These are phyloP conservation scores for Aspergillus sclerotioniger DNA, from an alignment of 495 filamentous ascomycete species.

Conservation along the genomic window DNA sequence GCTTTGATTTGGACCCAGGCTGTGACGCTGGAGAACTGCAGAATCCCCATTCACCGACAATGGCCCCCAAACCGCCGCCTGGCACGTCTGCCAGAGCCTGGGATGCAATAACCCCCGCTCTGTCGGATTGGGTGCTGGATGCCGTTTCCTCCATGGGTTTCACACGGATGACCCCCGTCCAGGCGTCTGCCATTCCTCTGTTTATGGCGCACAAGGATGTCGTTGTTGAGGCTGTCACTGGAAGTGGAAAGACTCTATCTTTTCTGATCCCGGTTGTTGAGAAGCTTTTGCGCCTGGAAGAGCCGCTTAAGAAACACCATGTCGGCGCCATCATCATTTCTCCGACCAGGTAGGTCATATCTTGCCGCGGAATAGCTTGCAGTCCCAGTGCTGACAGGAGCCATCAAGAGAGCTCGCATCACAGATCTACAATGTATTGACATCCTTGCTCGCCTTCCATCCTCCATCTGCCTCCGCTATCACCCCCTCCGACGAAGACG, in stretches of 20 bases:
- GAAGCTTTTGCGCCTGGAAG: slow-evolving; percentile 70
- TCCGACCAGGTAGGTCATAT: slow-evolving; percentile 62
- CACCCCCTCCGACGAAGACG: slow-evolving; percentile 47
- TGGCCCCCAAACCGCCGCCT: slow-evolving; percentile 41
- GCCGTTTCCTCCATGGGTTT: slow-evolving; percentile 85
- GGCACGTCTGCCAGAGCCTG: slow-evolving; percentile 60
- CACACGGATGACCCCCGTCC: slow-evolving; percentile 85
- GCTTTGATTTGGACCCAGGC: neutral
- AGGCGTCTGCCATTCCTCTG: slow-evolving; percentile 88
- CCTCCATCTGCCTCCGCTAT: slow-evolving; percentile 66
- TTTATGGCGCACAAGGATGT: slow-evolving; percentile 95
- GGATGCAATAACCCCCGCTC: slow-evolving; percentile 70
- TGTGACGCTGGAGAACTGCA: neutral
- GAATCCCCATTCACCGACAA: slow-evolving; percentile 5
- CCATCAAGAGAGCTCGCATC: slow-evolving; percentile 72
- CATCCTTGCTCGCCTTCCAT: slow-evolving; percentile 78
- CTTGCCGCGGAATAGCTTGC: neutral
- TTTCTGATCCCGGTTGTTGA: slow-evolving; percentile 89
- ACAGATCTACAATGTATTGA: slow-evolving; percentile 84
- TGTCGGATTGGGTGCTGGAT: slow-evolving; percentile 90
- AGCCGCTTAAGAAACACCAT: slow-evolving; percentile 82
- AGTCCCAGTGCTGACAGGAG: slow-evolving; percentile 12
- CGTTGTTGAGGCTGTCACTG: slow-evolving; percentile 94
- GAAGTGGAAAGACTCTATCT: slow-evolving; percentile 90
- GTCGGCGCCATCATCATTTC: slow-evolving; percentile 87